Evolutionary conservation across 2,329 filamentous ascomycete species (phyloP).

Genomic region (Monosporascus cannonballus): DNA sequence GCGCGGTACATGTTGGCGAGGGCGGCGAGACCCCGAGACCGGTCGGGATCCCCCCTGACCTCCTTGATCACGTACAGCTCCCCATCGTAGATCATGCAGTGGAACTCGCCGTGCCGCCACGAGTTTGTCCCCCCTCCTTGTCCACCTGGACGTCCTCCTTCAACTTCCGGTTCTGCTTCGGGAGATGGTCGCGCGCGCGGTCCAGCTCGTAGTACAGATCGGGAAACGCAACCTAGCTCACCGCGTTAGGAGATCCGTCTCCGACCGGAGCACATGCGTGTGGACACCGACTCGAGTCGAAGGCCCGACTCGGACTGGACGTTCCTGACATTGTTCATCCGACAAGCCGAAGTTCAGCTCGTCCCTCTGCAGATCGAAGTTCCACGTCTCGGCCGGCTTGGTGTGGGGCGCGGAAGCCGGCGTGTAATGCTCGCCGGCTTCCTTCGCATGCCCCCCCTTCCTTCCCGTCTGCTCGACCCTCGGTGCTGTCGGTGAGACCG

Average conservation of each 20-base stretch:
- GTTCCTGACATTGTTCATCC: constrained; percentile 14
- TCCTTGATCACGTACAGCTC: constrained; percentile 15
- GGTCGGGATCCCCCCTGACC: constrained; percentile 18
- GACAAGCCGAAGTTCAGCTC: constrained; percentile 15
- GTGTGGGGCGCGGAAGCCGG: background rate
- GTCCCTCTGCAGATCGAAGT: constrained; percentile 12
- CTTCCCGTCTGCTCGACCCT: background rate
- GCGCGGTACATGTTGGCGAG: constrained; percentile 16
- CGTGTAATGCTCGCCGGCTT: background rate
- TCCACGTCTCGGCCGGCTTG: constrained; percentile 5
- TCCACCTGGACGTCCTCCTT: constrained; percentile 12
- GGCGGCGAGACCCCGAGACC: constrained; percentile 15
- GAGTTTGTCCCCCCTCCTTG: constrained; percentile 8
- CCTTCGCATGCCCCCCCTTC: background rate
- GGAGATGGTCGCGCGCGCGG: constrained; percentile 14
- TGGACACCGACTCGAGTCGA: background rate
- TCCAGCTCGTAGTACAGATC: constrained; percentile 16
- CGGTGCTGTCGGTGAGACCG: background rate
- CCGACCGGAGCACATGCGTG: background rate
- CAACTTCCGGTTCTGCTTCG: constrained; percentile 7
- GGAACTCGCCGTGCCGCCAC: constrained; percentile 14
- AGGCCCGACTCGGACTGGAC: background rate
- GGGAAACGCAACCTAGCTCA: constrained; percentile 13
- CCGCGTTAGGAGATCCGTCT: background rate
- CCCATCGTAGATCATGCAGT: constrained; percentile 15